Evolutionary conservation across 345 rosid genomes (phyloP).

Genomic region (Odontarrhena argentea): DNA sequence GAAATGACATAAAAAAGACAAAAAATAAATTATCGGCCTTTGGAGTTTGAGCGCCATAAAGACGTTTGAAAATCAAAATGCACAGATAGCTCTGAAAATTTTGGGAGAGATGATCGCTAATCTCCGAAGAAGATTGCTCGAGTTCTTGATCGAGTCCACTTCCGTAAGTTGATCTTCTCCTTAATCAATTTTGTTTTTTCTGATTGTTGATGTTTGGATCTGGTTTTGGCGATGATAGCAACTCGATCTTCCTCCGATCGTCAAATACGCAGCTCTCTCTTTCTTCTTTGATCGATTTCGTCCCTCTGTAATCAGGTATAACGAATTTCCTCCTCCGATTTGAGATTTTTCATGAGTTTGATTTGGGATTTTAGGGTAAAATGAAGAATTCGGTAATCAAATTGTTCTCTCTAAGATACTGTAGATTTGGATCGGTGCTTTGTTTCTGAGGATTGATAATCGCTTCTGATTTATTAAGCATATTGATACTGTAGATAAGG

Average conservation of each 20-base stretch:
- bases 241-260: slow-evolving; percentile 57
- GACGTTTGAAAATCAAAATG: slow-evolving; percentile 16
- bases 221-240: slow-evolving; percentile 43
- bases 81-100: slow-evolving; percentile 25
- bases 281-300: slow-evolving; percentile 71
- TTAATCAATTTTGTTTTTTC: neutral
- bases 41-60: slow-evolving; percentile 34
- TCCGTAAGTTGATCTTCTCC: slow-evolving; percentile 25
- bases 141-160: slow-evolving; percentile 13
- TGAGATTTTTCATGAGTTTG: neutral
- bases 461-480: too few species aligned
- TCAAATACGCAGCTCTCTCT: slow-evolving; percentile 71
- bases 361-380: neutral
- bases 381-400: neutral
- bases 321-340: neutral
- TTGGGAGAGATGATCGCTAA: slow-evolving; percentile 26
- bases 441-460: neutral
- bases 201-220: neutral
- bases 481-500: too few species aligned
- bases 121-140: slow-evolving; percentile 32
- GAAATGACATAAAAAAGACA: neutral
- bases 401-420: neutral
- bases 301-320: slow-evolving; percentile 52
- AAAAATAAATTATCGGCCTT: neutral
- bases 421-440: neutral